Evolutionary conservation across 2,329 filamentous ascomycete genomes (phyloP).

Genomic region (Graphium sp.): DNA sequence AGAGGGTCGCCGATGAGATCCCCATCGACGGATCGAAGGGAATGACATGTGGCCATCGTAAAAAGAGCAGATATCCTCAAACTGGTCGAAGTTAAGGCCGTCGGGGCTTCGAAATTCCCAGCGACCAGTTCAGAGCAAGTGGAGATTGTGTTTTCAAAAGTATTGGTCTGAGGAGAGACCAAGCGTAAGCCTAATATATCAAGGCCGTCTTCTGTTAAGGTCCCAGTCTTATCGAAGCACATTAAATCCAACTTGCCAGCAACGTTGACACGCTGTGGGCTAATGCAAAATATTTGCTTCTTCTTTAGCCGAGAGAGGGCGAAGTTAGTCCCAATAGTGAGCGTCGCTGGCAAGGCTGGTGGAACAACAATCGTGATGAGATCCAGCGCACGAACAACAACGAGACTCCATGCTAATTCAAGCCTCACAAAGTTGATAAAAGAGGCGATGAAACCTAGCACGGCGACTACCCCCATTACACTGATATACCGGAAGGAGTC

Average conservation of each 20-base stretch:
- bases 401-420: constrained; percentile 71
- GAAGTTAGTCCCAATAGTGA: constrained; percentile 95
- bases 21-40: constrained; percentile 68
- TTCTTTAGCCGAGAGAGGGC: constrained; percentile 72
- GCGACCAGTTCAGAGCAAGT: no score
- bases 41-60: constrained; percentile 96
- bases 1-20: constrained; percentile 87
- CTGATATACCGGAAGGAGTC: constrained; percentile 97
- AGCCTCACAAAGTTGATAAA: constrained; percentile 87
- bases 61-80: constrained; percentile 63
- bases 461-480: constrained; percentile 80
- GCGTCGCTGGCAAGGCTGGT: constrained; percentile 79
- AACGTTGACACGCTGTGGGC: constrained; percentile 90
- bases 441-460: constrained; percentile 76
- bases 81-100: constrained; percentile 15
- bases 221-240: constrained; percentile 99
- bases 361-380: constrained; percentile 96
- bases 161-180: no score
- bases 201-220: constrained; percentile 85
- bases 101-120: constrained; percentile 7
- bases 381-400: constrained; percentile 82
- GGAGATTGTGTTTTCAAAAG: no score
- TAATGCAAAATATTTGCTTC: constrained; percentile 93
- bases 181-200: constrained; percentile 83
- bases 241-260: constrained; percentile 91